Evolutionary conservation across 2,329 filamentous ascomycete genomes (phyloP), one percentile per base, ranked within the genome.

Genomic region (Calonectria naviculata): DNA sequence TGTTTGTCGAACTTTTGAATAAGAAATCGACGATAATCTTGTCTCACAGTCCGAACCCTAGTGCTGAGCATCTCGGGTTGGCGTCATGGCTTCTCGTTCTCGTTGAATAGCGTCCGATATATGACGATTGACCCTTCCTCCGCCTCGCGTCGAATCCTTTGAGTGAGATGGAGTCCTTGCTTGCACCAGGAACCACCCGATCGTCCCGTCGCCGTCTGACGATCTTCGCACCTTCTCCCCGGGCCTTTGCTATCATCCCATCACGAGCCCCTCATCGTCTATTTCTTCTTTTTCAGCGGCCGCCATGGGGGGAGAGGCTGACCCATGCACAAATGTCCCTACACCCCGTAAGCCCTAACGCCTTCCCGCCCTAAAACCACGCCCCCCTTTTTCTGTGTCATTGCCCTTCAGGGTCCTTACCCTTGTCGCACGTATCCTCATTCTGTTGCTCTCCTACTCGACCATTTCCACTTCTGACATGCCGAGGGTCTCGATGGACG

Each of bases 261-360:
- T 70, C 42, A 61, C 47, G 19, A 49, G 36, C 38, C 42, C 42
- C 60, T 60, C 44, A 36, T 24, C 36, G 38, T 49, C 13, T 46
- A 41, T 58, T 47, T 34, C 24, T 24, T 31, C 41, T 13, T 56
- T 54, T 65, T 52, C 65, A 61, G 60, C 65, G 46, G 64, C 63
- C 64, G 62, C 54, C 31, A n/a, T 70, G 34, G 42, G 21, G 42
- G 52, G 58, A 60, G 34, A 47, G 36, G 38, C 44, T 67, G 46
- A 62, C 61, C 68, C 64, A 73, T 70, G 73, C 67, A 65, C 52
- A 60, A 54, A 34, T 60, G 24, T 54, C 46, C 44, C 64, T 70
- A 74, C 76, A 72, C 74, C 73, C 76, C 69, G 73, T 78, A 78
- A 78, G 76, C 76, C 76, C 76, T 78, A 78, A 69, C 56, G 61